Percentiles rank a stretch among this genome's conserved stretches.
Conservation (phyloP, 192 early-diverging fungal species). For the Lobosporangium transversale region DNA sequence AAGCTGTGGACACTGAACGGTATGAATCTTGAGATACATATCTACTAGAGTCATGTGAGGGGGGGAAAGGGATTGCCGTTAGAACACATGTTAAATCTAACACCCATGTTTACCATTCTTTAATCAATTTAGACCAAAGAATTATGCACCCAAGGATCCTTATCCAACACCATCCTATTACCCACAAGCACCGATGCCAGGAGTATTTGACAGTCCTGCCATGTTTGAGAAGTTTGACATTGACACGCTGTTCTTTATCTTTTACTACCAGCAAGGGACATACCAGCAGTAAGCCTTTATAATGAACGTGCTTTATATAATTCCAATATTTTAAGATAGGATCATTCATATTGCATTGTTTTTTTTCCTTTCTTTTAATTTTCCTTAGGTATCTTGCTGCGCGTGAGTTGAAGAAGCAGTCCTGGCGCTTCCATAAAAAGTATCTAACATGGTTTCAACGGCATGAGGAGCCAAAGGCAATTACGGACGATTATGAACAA, state of each 20-base stretch:
- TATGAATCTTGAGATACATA: conserved; percentile 55
- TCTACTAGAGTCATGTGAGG: too few species aligned
- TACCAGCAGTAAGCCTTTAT: conserved; percentile 89
- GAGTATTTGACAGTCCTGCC: conserved; percentile 85
- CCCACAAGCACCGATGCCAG: conserved; percentile 81
- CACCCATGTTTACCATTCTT: too few species aligned
- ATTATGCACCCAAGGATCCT: conserved; percentile 79
- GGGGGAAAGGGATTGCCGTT: not conserved
- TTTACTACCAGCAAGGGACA: conserved; percentile 97
- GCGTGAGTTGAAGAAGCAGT: conserved; percentile 94
- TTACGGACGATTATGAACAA: conserved; percentile 97
- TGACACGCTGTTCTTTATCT: conserved; percentile 97
- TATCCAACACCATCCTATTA: conserved; percentile 91
- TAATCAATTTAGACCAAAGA: conserved; percentile 72
- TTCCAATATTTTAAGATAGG: too few species aligned
- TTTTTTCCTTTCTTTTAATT: not conserved
- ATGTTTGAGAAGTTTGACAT: conserved; percentile 93
- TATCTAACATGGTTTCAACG: conserved; percentile 99
- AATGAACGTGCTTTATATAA: too few species aligned
- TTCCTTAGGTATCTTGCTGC: conserved; percentile 87
- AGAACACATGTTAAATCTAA: too few species aligned
- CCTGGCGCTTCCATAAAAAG: conserved; percentile 99
- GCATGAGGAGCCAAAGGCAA: conserved; percentile 93
- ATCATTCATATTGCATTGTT: too few species aligned
- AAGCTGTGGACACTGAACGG: conserved; percentile 86